Base-by-base conservation (phyloP, 2,329 filamentous ascomycete genomes). In the Orbilia oligospora region DNA sequence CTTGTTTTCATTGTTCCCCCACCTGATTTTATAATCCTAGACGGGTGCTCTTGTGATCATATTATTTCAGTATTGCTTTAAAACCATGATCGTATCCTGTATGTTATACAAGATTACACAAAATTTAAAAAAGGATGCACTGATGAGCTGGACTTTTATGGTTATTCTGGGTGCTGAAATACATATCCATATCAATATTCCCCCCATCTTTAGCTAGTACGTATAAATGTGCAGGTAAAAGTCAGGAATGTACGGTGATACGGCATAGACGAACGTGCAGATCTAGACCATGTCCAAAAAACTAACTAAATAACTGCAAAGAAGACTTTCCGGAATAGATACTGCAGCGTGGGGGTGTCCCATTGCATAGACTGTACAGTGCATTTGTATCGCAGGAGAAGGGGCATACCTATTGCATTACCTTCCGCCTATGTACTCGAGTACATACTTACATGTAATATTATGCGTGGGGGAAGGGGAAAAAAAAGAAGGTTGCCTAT, bases 251-350 rank as follows among this genome's bases (percentile, higher is more conserved):
- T 38, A 58, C 14, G 12, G 55, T 61, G 33, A 44, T 61, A 61
- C 55, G 55, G 55, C 33, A 66, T 51, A 66, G 63, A 66, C 46
- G 46, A 66, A 66, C 24, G 27, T 38, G 46, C 63, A 51, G 44
- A 9, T 46, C 41, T 46, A 6, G 20, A 33, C 53, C 33, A 33
- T 14, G 14, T 33, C 41, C n/a, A n/a, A n/a, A n/a, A n/a, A 14
- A 24, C 51, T 38, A 20, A n/a, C 44, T 36, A 16, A 38, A 46
- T 6, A 18, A 14, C 20, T 48, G 44, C 22, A 33, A 27, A 53
- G 9, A 9, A 24, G 16, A 51, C 36, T 24, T 44, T 55, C 36
- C 48, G 24, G 64, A 67, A 51, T 16, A 2, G 6, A 24, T 16
- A 2, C 2, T 55, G 48, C 64, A 67, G 64, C 33, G 64, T 67